Base-by-base conservation (phyloP, 805 yeast species). In the Pichia ethanolica region DNA sequence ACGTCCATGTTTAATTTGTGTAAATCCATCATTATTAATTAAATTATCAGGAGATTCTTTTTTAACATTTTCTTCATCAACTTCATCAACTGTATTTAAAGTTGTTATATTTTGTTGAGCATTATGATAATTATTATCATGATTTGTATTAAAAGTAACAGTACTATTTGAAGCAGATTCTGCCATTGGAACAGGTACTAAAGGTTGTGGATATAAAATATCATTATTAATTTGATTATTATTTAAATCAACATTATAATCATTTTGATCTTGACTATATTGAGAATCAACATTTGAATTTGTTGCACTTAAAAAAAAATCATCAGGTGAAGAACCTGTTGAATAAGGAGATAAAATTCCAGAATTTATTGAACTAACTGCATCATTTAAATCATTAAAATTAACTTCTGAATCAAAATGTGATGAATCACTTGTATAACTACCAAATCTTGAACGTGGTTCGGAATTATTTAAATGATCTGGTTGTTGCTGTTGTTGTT, bases 321-420 rank as follows among this genome's bases (percentile, higher is more conserved):
- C 67, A 44, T 67, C 71, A 5, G 71, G 71, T 3, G 71, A 67
- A 1, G 71, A 68, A 7, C 69, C 71, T 9, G 63, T 56, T 9
- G 69, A 64, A 48, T 64, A 66, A 9, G 71, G 70, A 3, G 70
- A 66, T 27, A 66, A 45, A 5, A 63, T 59, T 0, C 64, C 61
- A 2, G 68, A 62, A 38, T 59, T 58, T 39, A 64, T 54, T 26
- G 63, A 59, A 42, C 62, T 58, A 8, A 56, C 51, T 2, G 64
- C 68, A 49, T 65, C 68, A 45, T 63, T 63, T 12, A 65, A 47
- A 14, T 65, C 68, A 30, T 59, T 58, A 30, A 62, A 61, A 47
- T 63, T 60, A 8, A 64, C 47, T 3, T 65, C 67, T 1, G 67
- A 58, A 10, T 56, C 54, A 14, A 52, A 34, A 9, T 58, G 54